Evolutionary conservation across 2,329 filamentous ascomycete genomes (phyloP), one percentile per base, ranked within the genome.

Genomic region (Colletotrichum shisoi): DNA sequence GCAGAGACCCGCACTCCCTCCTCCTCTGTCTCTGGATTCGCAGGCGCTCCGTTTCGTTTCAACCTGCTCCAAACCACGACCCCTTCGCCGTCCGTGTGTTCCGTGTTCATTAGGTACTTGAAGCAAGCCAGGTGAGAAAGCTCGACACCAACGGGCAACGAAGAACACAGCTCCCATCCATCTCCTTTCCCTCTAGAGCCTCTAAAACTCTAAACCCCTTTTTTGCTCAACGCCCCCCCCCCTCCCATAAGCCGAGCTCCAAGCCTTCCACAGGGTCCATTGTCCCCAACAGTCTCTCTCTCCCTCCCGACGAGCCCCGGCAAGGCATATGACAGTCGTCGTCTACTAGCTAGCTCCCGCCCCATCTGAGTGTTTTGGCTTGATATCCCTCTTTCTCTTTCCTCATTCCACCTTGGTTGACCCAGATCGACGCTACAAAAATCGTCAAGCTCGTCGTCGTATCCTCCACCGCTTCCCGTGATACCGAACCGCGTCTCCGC

Each of bases 51-150:
- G 40, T 45, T 57, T 48, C 31, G 56, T 57, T 57, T 57, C 56
- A 57, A 57, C 56, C 19, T 27, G 49, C 39, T 27, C 19, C 24
- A 24, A 34, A 45, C 31, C 40, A 34, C 31, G 15, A 34, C 31
- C 31, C 56, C n/a, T 21, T 46, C 19, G 17, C 44, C n/a, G 56
- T 57, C 56, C 42, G 56, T 46, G 56, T 46, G 56, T 57, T 34
- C 42, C 42, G n/a, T 57, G 49, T 52, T n/a, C 31, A 19, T 11
- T 15, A 34, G 17, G 31, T 34, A 34, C 31, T 34, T 34, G 48
- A 34, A 37, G 24, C 27, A 34, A 19, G 17, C 40, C 40, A 15
- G 21, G 44, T 6, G 34, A 37, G 40, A 34, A 34, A 34, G 31
- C 31, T 34, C 31, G 31, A 34, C 40, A 19, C n/a, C 39, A 5